These are phyloP conservation scores for Aureobasidium zeae DNA, from an alignment of 2,329 filamentous ascomycete species.

Conservation along the genomic window DNA sequence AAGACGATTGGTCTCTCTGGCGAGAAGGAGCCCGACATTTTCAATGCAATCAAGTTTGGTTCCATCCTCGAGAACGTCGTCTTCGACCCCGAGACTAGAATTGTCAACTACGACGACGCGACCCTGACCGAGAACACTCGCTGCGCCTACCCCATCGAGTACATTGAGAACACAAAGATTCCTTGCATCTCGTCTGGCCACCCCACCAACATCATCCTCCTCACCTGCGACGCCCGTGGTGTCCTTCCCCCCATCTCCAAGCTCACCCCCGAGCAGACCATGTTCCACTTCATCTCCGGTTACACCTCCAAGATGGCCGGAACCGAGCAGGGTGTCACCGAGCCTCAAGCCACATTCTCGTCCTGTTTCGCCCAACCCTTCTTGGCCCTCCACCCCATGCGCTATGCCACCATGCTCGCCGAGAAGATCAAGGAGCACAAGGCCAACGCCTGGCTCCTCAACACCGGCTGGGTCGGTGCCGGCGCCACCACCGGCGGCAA, in stretches of 20 bases:
- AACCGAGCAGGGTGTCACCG: conserved; percentile 91
- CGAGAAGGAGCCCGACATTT: conserved; percentile 99
- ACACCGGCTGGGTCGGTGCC: conserved; percentile 95
- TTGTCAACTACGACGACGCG: conserved; percentile 89
- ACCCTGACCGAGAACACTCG: conserved; percentile 98
- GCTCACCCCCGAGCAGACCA: conserved; percentile 86
- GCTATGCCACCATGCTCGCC: conserved; percentile 95
- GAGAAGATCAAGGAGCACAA: conserved; percentile 96
- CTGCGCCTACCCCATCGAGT: conserved; percentile 97
- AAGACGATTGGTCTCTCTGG: conserved; percentile 96
- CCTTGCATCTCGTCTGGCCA: conserved; percentile 81
- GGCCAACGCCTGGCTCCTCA: conserved; percentile 95
- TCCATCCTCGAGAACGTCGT: conserved; percentile 98
- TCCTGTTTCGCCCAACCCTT: conserved; percentile 99
- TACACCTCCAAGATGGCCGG: conserved; percentile 99
- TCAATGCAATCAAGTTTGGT: conserved; percentile 88
- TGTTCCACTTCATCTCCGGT: conserved; percentile 99
- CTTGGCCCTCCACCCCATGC: conserved; percentile 97
- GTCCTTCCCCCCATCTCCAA: conserved; percentile 97
- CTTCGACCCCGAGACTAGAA: conserved; percentile 80
- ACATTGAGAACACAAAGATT: conserved; percentile 98
- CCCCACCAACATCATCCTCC: conserved; percentile 93
- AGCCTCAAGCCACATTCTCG: conserved; percentile 97
- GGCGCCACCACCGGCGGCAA: conserved; percentile 85
- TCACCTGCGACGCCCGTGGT: conserved; percentile 95